Base-by-base conservation (phyloP, 164 flowering plant genomes). In the Chimonanthus salicifolius region DNA sequence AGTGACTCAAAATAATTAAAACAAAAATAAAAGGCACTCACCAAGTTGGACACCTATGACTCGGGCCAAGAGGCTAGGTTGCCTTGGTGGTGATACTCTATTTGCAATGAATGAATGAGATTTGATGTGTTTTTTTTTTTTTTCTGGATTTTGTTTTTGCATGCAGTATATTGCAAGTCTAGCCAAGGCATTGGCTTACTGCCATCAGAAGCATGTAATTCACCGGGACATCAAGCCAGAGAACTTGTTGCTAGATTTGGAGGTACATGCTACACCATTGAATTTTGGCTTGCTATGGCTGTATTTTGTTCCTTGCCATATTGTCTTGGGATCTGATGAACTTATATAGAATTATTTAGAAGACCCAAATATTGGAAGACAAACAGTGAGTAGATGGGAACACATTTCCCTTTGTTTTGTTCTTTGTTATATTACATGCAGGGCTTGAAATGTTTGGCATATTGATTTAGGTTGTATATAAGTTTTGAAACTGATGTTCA, bases 171-270 rank as follows among this genome's bases (percentile, higher is more conserved):
- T 96, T 73, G 86, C 96, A 9, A 89, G 97, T 78, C 88, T 96
- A 46, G 78, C 98, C 0, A 82, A 84, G 68, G 99, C 99, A 5
- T 80, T 96, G 84, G 88, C 88, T 2, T 94, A 96, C 68, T 94
- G 98, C 78, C 99, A 94, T 71, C 88, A 85, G 82, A 90, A 94
- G 79, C 72, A 92, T 82, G 93, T 96, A n/a, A 94, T 94, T 83
- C 99, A 96, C 68, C 84, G 99, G 74, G 99, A 96, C 67, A 96
- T 94, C 74, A 96, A 96, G 84, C 99, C 99, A 0, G 99, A 96
- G 80, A 96, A 96, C 73, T 79, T 96, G 83, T 80, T 96, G 83
- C 89, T 96, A 60, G 99, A 94, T 87, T 89, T 89, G 73, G 88
- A 90, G 97, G 99, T 92, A 76, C 33, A 33, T 54, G 16, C 60